Evolutionary conservation across 257 asterid species (phyloP).

Genomic region (Solanum etuberosum): DNA sequence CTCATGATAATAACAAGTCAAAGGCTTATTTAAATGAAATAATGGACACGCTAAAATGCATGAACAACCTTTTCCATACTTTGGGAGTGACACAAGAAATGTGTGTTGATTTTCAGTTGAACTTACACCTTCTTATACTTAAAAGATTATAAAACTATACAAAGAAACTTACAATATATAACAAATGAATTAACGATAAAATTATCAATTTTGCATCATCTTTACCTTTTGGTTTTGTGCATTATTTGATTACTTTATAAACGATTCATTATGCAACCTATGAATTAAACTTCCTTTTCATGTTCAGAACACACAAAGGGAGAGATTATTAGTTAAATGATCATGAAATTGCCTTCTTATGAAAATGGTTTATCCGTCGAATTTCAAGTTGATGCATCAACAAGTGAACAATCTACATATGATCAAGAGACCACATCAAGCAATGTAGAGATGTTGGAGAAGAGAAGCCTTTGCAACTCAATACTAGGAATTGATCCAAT

Average conservation of each 20-base stretch:
- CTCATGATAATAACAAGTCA: background rate
- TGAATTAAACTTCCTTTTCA: background rate
- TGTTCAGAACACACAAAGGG: background rate
- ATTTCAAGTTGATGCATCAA: slow-evolving; percentile 15
- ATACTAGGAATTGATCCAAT: background rate
- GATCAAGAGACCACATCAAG: slow-evolving; percentile 19
- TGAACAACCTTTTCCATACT: slow-evolving; percentile 28
- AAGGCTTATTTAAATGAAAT: background rate
- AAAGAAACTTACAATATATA: background rate
- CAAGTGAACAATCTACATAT: slow-evolving; percentile 13
- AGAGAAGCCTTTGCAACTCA: background rate
- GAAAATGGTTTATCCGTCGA: background rate
- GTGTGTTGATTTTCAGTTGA: slow-evolving; percentile 23
- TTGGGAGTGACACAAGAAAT: slow-evolving; percentile 35
- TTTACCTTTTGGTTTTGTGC: background rate
- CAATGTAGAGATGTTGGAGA: background rate
- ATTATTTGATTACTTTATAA: background rate
- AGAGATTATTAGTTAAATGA: background rate
- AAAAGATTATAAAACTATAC: background rate
- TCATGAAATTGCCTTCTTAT: background rate
- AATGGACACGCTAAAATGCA: slow-evolving; percentile 34
- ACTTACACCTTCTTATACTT: background rate
- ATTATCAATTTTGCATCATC: background rate
- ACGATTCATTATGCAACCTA: background rate
- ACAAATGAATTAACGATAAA: slow-evolving; percentile 10